These are phyloP conservation scores for Phytophthora nicotianae DNA, from an alignment of 352 stramenopile species.

Conservation along the genomic window DNA sequence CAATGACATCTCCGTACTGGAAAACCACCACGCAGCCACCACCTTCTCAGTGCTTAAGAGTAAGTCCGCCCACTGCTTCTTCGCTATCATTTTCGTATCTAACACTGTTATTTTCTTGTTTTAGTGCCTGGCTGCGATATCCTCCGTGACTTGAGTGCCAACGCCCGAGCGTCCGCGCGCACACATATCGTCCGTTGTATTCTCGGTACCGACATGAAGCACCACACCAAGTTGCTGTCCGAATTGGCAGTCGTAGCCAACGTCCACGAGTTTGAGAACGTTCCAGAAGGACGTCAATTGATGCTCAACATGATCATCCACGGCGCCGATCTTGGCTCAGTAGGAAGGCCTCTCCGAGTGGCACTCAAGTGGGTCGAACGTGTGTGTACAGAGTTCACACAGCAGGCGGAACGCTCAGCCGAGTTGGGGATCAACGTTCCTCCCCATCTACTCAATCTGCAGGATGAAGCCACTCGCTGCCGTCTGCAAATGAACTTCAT, in stretches of 20 bases:
- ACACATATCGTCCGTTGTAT: constrained; percentile 79
- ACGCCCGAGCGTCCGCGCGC: constrained; percentile 48
- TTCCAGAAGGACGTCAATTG: constrained; percentile 68
- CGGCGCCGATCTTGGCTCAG: constrained; percentile 68
- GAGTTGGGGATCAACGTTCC: constrained; percentile 64
- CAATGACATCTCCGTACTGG: constrained; percentile 90
- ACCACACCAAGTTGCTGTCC: constrained; percentile 72
- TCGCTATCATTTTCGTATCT: constrained; percentile 4
- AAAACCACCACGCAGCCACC: constrained; percentile 87
- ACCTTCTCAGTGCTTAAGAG: constrained; percentile 70
- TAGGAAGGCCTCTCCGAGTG: constrained; percentile 52
- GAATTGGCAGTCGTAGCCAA: constrained; percentile 51
- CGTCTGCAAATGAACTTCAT: constrained; percentile 87
- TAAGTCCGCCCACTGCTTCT: constrained; percentile 27
- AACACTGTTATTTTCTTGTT: not conserved
- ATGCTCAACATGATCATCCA: constrained; percentile 89
- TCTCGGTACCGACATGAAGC: constrained; percentile 83
- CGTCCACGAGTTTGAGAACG: constrained; percentile 58
- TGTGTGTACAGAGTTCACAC: constrained; percentile 80
- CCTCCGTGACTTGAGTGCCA: constrained; percentile 55
- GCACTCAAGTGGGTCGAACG: constrained; percentile 71
- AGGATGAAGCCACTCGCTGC: constrained; percentile 66
- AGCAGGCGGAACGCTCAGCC: constrained; percentile 67
- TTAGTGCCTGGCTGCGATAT: constrained; percentile 63
- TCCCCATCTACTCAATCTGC: constrained; percentile 77